These are phyloP conservation scores for Gloeophyllum trabeum DNA, from an alignment of 768 basidiomycete genomes.

Conservation along the genomic window DNA sequence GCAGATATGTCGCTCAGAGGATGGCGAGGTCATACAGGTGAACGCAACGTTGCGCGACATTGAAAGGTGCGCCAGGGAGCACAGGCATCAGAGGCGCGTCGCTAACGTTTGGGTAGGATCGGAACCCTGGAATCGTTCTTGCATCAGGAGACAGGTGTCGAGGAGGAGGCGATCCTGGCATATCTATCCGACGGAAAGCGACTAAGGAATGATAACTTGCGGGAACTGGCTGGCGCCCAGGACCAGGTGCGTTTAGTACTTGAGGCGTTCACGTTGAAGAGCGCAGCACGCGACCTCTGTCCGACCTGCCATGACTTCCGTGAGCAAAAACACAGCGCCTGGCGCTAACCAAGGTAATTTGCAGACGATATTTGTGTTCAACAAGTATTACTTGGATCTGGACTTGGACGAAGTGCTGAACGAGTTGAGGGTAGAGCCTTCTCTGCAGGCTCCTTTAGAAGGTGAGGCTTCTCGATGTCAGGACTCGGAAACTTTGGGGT, in stretches of 20 bases:
- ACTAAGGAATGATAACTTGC: conserved; percentile 56
- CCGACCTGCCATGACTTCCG: neutral
- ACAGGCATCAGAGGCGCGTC: neutral
- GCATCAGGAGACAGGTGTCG: conserved; percentile 59
- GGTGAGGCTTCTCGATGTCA: conserved; percentile 26
- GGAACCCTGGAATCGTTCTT: conserved; percentile 65
- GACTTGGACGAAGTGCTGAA: conserved; percentile 54
- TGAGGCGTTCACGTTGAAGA: neutral
- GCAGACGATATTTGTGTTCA: conserved; percentile 74
- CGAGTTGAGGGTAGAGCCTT: conserved; percentile 49
- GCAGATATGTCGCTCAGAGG: conserved; percentile 29
- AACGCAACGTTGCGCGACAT: conserved; percentile 66
- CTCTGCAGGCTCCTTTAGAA: conserved; percentile 61
- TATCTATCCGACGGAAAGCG: conserved; percentile 76
- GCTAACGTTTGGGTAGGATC: conserved; percentile 28
- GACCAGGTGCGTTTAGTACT: conserved; percentile 63
- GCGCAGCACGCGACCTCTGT: no score
- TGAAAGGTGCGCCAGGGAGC: conserved; percentile 37
- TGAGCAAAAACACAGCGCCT: neutral
- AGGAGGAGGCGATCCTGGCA: conserved; percentile 58
- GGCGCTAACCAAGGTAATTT: conserved; percentile 1
- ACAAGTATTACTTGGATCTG: conserved; percentile 68
- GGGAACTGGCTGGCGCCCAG: conserved; percentile 63
- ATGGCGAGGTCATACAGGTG: conserved; percentile 30
- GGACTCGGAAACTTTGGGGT: neutral